These are phyloP conservation scores for Oldenlandia corymbosa DNA, from an alignment of 257 asterid species.

Conservation along the genomic window DNA sequence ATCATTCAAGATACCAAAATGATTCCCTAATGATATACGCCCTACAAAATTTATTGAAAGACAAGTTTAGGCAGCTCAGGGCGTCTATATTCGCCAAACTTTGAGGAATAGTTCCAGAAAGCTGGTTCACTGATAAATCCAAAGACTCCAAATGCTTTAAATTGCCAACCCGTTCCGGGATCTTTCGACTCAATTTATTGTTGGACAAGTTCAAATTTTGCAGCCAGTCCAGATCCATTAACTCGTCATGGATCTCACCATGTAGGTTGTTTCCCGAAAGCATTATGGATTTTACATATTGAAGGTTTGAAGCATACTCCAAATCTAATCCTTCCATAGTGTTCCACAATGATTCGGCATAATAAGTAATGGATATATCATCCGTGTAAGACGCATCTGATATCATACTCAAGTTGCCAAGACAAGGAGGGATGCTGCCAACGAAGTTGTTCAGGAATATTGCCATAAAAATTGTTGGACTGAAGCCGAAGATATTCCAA, in stretches of 20 bases:
- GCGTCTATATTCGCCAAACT: too few relatives aligned
- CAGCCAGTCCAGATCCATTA: not conserved
- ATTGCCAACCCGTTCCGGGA: conserved; percentile 19
- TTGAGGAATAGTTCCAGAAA: too few relatives aligned
- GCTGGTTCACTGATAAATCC: conserved; percentile 20
- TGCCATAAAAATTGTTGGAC: conserved; percentile 22
- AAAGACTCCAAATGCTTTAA: conserved; percentile 26
- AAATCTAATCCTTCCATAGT: conserved; percentile 11
- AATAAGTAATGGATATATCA: not conserved
- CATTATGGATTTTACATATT: conserved; percentile 9
- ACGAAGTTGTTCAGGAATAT: conserved; percentile 25
- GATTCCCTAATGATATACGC: conserved; percentile 18
- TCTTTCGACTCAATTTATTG: too few relatives aligned
- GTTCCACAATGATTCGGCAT: conserved; percentile 1
- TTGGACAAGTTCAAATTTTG: conserved; percentile 18
- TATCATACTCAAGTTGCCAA: conserved; percentile 20
- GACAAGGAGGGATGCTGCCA: conserved; percentile 28
- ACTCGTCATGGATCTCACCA: conserved; percentile 9
- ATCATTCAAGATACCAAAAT: conserved; percentile 11
- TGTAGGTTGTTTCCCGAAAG: conserved; percentile 15
- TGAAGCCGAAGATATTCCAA: conserved; percentile 22
- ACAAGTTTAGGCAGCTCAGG: too few relatives aligned
- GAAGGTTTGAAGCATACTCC: conserved; percentile 9
- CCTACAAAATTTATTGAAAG: too few relatives aligned
- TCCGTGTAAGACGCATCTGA: conserved; percentile 2